These are phyloP conservation scores for Trichoderma endophyticum DNA, from an alignment of 2,329 filamentous ascomycete species.

Conservation along the genomic window DNA sequence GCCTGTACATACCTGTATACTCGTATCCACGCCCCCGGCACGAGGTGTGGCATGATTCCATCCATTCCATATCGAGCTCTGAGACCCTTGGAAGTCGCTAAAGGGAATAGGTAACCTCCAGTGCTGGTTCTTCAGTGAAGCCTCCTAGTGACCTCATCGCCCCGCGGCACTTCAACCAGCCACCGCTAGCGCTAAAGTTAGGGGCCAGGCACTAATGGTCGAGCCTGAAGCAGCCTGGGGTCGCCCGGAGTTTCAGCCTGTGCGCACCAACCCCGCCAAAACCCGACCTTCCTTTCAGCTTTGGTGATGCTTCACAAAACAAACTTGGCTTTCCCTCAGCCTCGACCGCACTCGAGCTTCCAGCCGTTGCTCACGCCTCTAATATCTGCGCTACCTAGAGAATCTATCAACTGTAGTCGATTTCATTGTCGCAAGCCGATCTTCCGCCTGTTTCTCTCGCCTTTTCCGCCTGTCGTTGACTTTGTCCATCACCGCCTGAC, in stretches of 20 bases:
- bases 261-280: constrained; percentile 15
- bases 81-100: constrained; percentile 1
- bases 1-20: not conserved
- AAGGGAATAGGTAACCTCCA: not conserved
- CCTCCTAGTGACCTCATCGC: constrained; percentile 17
- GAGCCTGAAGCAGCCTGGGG: constrained; percentile 15
- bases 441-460: not conserved
- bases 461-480: not conserved
- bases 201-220: constrained; percentile 9
- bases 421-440: not conserved
- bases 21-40: not conserved
- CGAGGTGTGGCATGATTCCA: not conserved
- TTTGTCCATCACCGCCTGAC: constrained; percentile 11
- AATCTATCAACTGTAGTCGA: not conserved
- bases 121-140: not conserved
- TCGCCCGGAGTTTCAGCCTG: constrained; percentile 16
- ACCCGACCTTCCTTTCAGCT: constrained; percentile 6
- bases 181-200: constrained; percentile 15
- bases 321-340: constrained; percentile 9
- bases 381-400: not conserved
- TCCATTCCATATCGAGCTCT: not conserved
- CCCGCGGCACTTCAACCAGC: not conserved
- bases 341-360: not conserved
- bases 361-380: not conserved
- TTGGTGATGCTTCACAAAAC: constrained; percentile 21